These are phyloP conservation scores for Solanum infundibuliforme DNA, from an alignment of 257 asterid genomes.

Conservation along the genomic window DNA sequence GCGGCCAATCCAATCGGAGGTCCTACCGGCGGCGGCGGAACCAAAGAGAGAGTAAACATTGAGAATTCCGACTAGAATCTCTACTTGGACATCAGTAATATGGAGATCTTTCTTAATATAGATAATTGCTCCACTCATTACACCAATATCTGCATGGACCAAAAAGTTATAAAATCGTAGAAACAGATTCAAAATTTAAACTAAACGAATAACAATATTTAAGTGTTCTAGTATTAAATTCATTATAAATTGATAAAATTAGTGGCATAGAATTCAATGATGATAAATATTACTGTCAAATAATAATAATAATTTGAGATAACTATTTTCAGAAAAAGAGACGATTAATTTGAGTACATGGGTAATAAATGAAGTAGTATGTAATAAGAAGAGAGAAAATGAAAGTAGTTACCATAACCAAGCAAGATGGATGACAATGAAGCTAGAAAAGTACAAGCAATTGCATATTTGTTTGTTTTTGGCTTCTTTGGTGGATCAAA, in stretches of 20 bases:
- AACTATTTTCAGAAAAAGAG: no score
- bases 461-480: conserved; percentile 45
- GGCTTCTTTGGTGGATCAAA: conserved; percentile 36
- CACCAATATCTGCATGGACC: conserved; percentile 69
- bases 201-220: not conserved
- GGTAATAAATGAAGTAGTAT: not conserved
- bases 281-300: not conserved
- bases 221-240: no score
- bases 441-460: conserved; percentile 55
- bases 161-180: not conserved
- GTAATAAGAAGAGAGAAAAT: not conserved
- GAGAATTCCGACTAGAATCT: conserved; percentile 62
- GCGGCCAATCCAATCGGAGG: conserved; percentile 88
- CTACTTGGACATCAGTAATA: conserved; percentile 27
- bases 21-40: conserved; percentile 79
- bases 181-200: not conserved
- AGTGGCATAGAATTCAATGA: no score
- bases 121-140: conserved; percentile 85
- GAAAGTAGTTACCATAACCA: conserved; percentile 39
- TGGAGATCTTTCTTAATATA: conserved; percentile 35
- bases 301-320: not conserved
- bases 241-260: no score
- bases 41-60: conserved; percentile 63
- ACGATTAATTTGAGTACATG: not conserved
- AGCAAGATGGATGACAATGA: conserved; percentile 66